Base-by-base conservation (phyloP, 768 basidiomycete genomes). In the Leccinum obscurum region DNA sequence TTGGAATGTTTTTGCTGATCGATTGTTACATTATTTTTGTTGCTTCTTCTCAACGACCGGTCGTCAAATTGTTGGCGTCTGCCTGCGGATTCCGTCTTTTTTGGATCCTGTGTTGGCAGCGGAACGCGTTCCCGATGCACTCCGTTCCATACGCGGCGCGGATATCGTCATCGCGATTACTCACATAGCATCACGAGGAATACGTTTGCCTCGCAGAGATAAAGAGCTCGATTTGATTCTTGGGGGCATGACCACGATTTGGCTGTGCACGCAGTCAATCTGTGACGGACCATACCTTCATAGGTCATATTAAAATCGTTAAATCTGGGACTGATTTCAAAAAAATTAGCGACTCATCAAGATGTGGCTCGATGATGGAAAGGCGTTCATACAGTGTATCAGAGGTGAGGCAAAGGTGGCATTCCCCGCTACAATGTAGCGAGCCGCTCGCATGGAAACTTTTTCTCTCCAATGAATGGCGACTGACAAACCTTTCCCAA, bases 101-200 rank as follows among this genome's bases (percentile, higher is more conserved):
- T 30, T 56, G n/a, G 53, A 60, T 49, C 61, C 57, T 39, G 59
- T 62, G 22, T 56, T 59, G n/a, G 65, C 58, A 55, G 60, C 62
- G 22, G 48, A 26, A 1, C 51, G 58, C 2, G 22, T 63, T 35
- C 51, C 64, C 13, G 39, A 46, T 28, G 10, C 17, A 10, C 49
- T 55, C 41, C 64, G 61, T 22, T 49, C 49, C 48, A 14, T 53
- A 11, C 50, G 48, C 2, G 50, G 15, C 6, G 51, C 55, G 9
- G 59, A 64, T 48, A 34, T 61, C 10, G 46, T 56, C 22, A 62
- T 61, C 26, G 44, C 41, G 26, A 56, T 65, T 15, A 68, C 55
- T 24, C 59, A 64, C 48, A 68, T 62, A 5, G 52, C 54, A 49
- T 54, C 54, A 60, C 24, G 61, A 65, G 56, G 58, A 62, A 24